These are phyloP conservation scores for Eucalyptus guilfoylei DNA, from an alignment of 345 rosid genomes.

Conservation along the genomic window DNA sequence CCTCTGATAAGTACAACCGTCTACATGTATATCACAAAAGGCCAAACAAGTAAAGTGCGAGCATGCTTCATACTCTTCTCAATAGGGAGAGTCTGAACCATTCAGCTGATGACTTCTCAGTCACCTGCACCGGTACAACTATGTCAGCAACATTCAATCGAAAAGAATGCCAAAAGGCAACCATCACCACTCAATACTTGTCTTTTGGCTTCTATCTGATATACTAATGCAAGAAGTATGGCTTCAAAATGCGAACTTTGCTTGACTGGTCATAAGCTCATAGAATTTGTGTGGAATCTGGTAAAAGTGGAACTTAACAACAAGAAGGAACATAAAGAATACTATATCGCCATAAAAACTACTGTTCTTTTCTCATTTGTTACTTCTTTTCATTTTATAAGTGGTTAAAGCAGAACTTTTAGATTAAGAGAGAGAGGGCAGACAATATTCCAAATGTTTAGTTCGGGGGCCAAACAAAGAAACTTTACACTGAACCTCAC, in stretches of 20 bases:
- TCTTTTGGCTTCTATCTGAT: neutral
- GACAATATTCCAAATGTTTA: neutral
- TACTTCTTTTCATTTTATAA: neutral
- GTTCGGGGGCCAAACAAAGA: neutral
- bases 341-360: neutral
- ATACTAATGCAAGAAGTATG: neutral
- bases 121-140: neutral
- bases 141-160: neutral
- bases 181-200: neutral
- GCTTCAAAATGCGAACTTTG: neutral
- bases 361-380: neutral
- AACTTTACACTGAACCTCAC: neutral
- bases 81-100: neutral
- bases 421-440: neutral
- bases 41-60: neutral
- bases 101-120: neutral
- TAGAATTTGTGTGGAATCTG: neutral
- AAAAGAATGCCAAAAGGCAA: neutral
- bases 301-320: neutral
- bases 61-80: neutral
- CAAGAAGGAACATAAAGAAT: neutral
- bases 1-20: neutral
- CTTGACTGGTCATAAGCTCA: neutral
- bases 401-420: neutral
- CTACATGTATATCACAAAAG: neutral